Percentiles rank a stretch among this genome's conserved stretches.
Conservation (phyloP, 495 filamentous ascomycete species). For the Aspergillus kassunensis region DNA sequence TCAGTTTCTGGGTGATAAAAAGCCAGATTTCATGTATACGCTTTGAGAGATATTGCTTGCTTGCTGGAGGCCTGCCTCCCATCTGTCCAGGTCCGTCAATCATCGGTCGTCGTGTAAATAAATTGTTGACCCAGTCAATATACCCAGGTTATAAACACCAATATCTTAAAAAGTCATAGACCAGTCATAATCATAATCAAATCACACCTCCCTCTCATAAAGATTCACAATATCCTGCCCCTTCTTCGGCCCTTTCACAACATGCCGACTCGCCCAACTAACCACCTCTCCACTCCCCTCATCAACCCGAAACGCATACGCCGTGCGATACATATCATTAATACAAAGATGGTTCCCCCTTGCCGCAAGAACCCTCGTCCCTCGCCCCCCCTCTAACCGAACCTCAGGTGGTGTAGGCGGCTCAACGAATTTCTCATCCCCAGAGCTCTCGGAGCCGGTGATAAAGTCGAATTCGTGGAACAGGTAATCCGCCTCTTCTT, state of each 20-base stretch:
- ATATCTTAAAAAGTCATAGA: not conserved
- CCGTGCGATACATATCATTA: constrained; percentile 48
- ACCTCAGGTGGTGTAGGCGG: constrained; percentile 25
- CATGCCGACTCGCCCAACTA: constrained; percentile 46
- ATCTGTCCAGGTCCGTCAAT: no score
- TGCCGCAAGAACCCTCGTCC: constrained; percentile 31
- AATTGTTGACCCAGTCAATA: not conserved
- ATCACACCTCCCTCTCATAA: constrained; percentile 14
- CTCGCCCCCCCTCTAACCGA: constrained; percentile 10
- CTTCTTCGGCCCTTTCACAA: constrained; percentile 45
- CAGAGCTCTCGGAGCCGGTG: not conserved
- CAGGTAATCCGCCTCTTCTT: constrained; percentile 41
- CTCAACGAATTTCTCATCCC: constrained; percentile 20
- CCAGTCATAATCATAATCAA: not conserved
- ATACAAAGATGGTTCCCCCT: constrained; percentile 45
- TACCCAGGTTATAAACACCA: not conserved
- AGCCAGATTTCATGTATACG: constrained; percentile 79
- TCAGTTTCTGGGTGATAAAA: constrained; percentile 56
- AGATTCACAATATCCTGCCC: constrained; percentile 46
- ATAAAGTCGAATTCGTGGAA: constrained; percentile 43
- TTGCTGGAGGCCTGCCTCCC: not conserved
- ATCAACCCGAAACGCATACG: constrained; percentile 41
- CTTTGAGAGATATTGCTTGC: constrained; percentile 32
- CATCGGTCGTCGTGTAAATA: no score
- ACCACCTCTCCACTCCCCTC: constrained; percentile 35